Evolutionary conservation across 139 green algal genomes (phyloP), one percentile per base, ranked within the genome.

Genomic region (Chlamydomonas eustigma): DNA sequence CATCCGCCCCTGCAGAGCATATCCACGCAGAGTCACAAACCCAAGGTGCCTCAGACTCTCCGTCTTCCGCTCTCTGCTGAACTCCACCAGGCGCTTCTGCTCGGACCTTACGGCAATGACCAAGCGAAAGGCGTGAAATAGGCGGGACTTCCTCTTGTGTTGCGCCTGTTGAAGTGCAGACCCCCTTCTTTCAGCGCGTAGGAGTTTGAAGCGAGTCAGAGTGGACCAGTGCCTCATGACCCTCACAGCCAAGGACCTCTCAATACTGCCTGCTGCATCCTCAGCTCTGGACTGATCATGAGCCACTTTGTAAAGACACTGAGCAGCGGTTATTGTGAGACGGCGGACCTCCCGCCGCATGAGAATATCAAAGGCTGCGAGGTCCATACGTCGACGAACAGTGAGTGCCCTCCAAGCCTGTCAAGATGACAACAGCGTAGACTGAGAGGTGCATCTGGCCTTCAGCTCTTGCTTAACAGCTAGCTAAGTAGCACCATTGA

Each of bases 31-130:
- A 12, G 44, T 28, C 12, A 58, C 12, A 18, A 58, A 28, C 12
- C 12, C 12, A 12, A 58, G 28, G 66, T 51, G 66, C 66, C 28
- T 73, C 32, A 73, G 8, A 12, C 33, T 18, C 12, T 22, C 6
- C 32, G 8, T 6, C 31, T 34, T 39, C 33, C 66, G 44, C 44
- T 4, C 66, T 28, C 66, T 32, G 6, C 22, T 6, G 22, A 34
- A 44, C 1, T 39, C 34, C 64, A 82, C 71, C 3, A 82, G 63
- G n/a, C 63, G 63, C 25, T 44, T 22, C 34, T 76, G 77, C 30
- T 82, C 77, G 12, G 71, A 71, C 1, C 3, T 18, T 0, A 82
- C 25, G 34, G n/a, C 58, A 30, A 71, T 67, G 2, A 77, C 58
- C 4, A 78, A 35, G 2, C 37, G 77, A 37, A 67, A 74, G 2